Evolutionary conservation across 805 yeast genomes (phyloP), one percentile per base, ranked within the genome.

Genomic region (Monosporozyma servazzii): DNA sequence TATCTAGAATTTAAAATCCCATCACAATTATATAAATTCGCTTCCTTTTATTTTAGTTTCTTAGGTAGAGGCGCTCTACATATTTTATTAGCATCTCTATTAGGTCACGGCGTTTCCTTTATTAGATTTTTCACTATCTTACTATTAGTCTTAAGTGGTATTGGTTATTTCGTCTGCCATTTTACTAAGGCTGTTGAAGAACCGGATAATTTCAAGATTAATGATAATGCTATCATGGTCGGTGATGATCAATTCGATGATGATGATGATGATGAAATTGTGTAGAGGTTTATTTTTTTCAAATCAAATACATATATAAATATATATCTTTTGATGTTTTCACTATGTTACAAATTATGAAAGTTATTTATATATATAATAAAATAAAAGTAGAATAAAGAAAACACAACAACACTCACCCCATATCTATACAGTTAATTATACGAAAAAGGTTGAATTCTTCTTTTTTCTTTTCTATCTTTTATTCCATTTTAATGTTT

Each of bases 171-270:
- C 47, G 78, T 69, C 0, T 74, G 88, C 60, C 93, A 88, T 67
- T 83, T 84, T 48, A 67, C 86, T 27, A 88, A 90, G 18, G 78
- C 85, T 54, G 72, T 87, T 42, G 82, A 86, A 49, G 84, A 89
- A 29, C 96, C 96, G 18, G 85, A 79, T 52, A 87, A 84, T 69
- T 87, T 88, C 86, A 85, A 77, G 60, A 70, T 75, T 39, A 81
- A 73, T 43, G 73, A 74, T n/a, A 73, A 65, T 40, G 66, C 69
- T 6, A 52, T 71, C 17, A 57, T 67, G 17, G 65, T 64, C 33
- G 73, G 68, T 27, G 72, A 66, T 20, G 73, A 70, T 39, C 75
- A 69, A 47, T 58, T 57, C 37, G 58, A 54, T 45, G 50, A 43
- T 17, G 44, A 42, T 33, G 52, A 46, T 30, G 56, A 47, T 33